phyloP scores from a whole-genome alignment of 1,284 basidiomycete species.

The Papiliotrema terrestris region DNA sequence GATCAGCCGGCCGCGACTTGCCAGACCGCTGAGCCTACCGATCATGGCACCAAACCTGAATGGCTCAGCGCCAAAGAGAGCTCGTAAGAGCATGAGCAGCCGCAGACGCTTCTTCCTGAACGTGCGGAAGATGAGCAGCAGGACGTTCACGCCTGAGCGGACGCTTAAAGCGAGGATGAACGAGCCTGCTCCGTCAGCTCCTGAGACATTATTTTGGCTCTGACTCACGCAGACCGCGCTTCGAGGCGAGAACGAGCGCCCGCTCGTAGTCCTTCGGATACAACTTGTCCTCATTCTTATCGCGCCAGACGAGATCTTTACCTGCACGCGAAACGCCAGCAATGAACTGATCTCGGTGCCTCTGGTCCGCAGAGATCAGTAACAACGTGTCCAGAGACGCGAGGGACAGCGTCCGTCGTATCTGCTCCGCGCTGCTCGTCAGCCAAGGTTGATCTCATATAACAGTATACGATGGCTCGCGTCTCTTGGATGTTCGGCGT shows the following conservation, averaged over 20 bases:
- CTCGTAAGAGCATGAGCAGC: conserved; percentile 63
- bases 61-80: conserved; percentile 74
- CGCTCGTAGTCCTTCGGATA: conserved; percentile 66
- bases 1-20: not conserved
- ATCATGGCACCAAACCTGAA: conserved; percentile 81
- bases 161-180: conserved; percentile 72
- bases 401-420: conserved; percentile 48
- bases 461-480: conserved; percentile 19
- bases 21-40: conserved; percentile 52
- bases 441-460: not conserved
- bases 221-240: conserved; percentile 66
- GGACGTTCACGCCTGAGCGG: conserved; percentile 73
- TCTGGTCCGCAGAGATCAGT: conserved; percentile 27
- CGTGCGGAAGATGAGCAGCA: conserved; percentile 66
- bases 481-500: conserved; percentile 48
- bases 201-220: not conserved
- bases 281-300: conserved; percentile 68
- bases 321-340: conserved; percentile 31
- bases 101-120: conserved; percentile 56
- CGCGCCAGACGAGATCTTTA: conserved; percentile 67
- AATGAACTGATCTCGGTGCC: conserved; percentile 36
- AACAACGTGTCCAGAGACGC: conserved; percentile 45
- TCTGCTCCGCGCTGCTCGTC: conserved; percentile 42
- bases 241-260: conserved; percentile 68
- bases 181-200: conserved; percentile 58